A percentile compares a stretch with the other conserved stretches of the same genome.
phyloP scores from a whole-genome alignment of 164 flowering plant genomes.

The Vitis rupestris region DNA sequence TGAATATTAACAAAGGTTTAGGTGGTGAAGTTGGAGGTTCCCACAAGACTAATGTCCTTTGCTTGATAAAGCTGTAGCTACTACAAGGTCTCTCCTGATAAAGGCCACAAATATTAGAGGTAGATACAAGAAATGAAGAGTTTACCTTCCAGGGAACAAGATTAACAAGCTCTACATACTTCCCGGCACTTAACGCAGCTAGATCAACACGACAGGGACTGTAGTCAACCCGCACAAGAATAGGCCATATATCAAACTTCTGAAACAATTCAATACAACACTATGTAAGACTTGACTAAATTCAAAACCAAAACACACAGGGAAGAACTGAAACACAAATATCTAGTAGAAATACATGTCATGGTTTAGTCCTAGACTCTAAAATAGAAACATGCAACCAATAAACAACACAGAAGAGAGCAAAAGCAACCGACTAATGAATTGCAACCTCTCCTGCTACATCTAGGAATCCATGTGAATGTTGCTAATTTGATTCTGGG shows the following conservation, averaged over 20 bases:
- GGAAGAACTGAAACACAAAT: neutral
- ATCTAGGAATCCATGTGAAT: neutral
- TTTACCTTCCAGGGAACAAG: constrained; percentile 94
- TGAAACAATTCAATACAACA: constrained; percentile 31
- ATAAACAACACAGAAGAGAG: neutral
- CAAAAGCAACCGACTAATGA: neutral
- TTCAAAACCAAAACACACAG: neutral
- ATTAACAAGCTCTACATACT: constrained; percentile 90
- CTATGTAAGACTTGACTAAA: neutral
- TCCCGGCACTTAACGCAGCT: constrained; percentile 80
- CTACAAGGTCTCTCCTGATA: neutral
- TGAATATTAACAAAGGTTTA: neutral
- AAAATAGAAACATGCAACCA: constrained; percentile 3
- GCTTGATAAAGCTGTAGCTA: neutral
- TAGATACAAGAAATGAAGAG: neutral
- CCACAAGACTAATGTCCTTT: neutral
- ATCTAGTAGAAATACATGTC: neutral
- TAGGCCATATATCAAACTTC: constrained; percentile 87
- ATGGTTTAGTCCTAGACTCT: neutral
- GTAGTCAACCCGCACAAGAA: constrained; percentile 80
- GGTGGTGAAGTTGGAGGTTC: neutral
- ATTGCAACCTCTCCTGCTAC: neutral
- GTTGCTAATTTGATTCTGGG: neutral
- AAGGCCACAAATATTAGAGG: neutral
- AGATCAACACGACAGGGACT: constrained; percentile 79